Evolutionary conservation across 345 rosid genomes (phyloP), one percentile per base, ranked within the genome.

Genomic region (Syzygium grande): DNA sequence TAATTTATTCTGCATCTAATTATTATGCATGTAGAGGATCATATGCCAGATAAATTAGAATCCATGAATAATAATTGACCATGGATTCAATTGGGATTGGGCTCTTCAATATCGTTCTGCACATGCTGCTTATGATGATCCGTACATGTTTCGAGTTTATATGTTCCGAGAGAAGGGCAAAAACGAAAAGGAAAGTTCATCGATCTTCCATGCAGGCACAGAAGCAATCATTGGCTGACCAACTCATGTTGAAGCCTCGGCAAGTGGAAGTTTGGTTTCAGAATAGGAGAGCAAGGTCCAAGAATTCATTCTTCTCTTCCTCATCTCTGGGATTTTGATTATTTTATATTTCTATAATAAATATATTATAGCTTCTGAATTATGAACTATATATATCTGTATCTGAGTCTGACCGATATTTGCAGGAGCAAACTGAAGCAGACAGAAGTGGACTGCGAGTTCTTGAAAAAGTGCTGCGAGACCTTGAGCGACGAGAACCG

Each of bases 201-300:
- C 14, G 80, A 9, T 30, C 51, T 84, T 34, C 49, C 25, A 17
- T 27, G 61, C 90, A 94, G 95, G 88, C 87, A 23, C 91, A 92
- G 89, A 94, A 94, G 63, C 90, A 90, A 49, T 73, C 92, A 86
- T 89, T 93, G 29, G 95, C 94, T 21, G 89, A 92, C 56, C 88
- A 85, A 59, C 88, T 94, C 84, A 90, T 89, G 49, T 84, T 94
- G 87, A 91, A 89, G 59, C 89, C 95, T 61, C 90, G 95, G 85
- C 95, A 94, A 89, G 94, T 93, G n/a, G 95, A 94, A 87, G 94
- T 93, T 83, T 94, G 95, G 95, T 94, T 94, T 85, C 95, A 94
- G 68, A 94, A 94, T 89, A 90, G 95, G 89, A 92, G 95, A 90
- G 95, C 95, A 89, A 93, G 95, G 95, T 93, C 61, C 51, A 25